Conservation (phyloP, 495 filamentous ascomycete species). For the Neurospora sp. region DNA sequence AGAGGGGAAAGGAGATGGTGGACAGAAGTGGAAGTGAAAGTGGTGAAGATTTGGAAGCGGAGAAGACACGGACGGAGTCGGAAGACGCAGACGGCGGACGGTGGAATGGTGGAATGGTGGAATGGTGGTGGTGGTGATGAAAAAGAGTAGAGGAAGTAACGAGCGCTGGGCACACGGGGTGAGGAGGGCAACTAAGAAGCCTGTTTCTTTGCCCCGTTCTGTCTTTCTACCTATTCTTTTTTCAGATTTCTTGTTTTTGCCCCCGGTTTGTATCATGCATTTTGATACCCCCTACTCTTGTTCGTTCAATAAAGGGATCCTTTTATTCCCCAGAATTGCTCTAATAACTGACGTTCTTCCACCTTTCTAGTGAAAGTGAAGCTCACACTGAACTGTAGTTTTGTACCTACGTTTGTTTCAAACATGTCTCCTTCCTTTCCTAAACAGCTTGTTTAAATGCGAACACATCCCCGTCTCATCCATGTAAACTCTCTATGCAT, state of each 20-base stretch:
- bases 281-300: neutral
- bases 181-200: neutral
- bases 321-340: neutral
- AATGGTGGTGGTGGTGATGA: neutral
- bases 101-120: neutral
- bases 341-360: too few species aligned
- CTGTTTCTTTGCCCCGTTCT: neutral
- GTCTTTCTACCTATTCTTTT: neutral
- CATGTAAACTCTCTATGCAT: too few species aligned
- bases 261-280: neutral
- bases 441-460: too few species aligned
- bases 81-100: neutral
- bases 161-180: neutral
- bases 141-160: neutral
- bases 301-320: neutral
- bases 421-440: too few species aligned
- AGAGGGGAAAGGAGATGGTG: neutral
- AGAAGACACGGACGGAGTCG: neutral
- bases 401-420: too few species aligned
- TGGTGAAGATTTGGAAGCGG: neutral
- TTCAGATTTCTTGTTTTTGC: neutral
- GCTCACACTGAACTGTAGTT: too few species aligned
- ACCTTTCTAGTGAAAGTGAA: neutral
- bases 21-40: neutral
- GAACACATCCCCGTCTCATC: too few species aligned